A percentile compares a stretch with the other conserved stretches of the same genome.
These are phyloP conservation scores for Fusarium keratoplasticum DNA, from an alignment of 2,329 filamentous ascomycete species.

Conservation along the genomic window DNA sequence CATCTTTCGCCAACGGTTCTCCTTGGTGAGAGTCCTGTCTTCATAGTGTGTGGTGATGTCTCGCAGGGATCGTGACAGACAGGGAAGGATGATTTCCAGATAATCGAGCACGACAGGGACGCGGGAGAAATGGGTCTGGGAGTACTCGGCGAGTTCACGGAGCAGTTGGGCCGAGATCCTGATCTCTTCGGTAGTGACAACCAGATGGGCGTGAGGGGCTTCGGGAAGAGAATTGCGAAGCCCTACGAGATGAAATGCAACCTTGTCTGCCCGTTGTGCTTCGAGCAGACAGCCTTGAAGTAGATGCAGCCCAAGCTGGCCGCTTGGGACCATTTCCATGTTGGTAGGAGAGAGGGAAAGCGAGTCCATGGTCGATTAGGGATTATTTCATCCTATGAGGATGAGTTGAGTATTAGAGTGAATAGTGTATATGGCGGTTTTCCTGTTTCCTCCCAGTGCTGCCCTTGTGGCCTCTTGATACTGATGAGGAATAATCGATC, in stretches of 20 bases:
- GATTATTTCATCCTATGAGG: conserved; percentile 38
- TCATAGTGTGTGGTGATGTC: conserved; percentile 66
- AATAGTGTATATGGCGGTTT: conserved; percentile 12
- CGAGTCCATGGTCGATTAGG: conserved; percentile 9
- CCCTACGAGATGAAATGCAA: conserved; percentile 60
- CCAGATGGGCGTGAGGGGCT: conserved; percentile 59
- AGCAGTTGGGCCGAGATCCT: conserved; percentile 58
- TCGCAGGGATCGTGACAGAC: conserved; percentile 62
- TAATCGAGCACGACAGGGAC: conserved; percentile 65
- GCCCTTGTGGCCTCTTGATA: background rate
- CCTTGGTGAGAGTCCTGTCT: conserved; percentile 59
- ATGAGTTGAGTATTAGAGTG: conserved; percentile 5
- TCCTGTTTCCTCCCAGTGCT: background rate
- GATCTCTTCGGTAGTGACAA: conserved; percentile 61
- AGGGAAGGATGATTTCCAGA: conserved; percentile 67
- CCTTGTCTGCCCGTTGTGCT: conserved; percentile 63
- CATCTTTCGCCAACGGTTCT: conserved; percentile 69
- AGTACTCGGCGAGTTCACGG: conserved; percentile 65
- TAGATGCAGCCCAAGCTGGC: conserved; percentile 51
- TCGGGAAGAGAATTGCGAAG: conserved; percentile 60
- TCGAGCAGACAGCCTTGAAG: conserved; percentile 66
- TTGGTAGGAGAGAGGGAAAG: conserved; percentile 22
- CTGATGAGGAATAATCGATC: conserved; percentile 24
- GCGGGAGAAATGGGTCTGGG: conserved; percentile 62
- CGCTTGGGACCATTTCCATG: conserved; percentile 47